Evolutionary conservation across 2,329 filamentous ascomycete species (phyloP), one percentile per base, ranked within the genome.

Genomic region (Monosporascus sp.): DNA sequence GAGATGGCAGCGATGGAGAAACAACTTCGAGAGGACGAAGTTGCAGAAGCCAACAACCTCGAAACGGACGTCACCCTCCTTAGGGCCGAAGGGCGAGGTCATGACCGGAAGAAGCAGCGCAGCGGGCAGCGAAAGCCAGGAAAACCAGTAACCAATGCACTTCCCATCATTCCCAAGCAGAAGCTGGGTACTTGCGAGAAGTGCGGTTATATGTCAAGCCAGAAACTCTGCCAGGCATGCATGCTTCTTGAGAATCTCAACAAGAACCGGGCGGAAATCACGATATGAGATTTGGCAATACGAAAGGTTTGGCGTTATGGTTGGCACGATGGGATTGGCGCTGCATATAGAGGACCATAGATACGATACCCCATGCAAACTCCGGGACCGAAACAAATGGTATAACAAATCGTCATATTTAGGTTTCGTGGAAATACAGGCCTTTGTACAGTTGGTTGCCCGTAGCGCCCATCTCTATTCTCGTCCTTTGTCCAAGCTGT

Each of bases 141-240:
- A 8, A 50, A 54, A 47, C 47, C 54, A 24, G 49, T 50, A 17
- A 58, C 52, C 15, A 56, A 52, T 20, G 62, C 57, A 38, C 64
- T 68, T 39, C 61, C 60, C 58, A 66, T 63, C 60, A 67, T 63
- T 11, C 72, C 79, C n/a, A 80, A 83, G 63, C 89, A 93, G 69
- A 85, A 85, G 15, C 80, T 97, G 60, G 90, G 93, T 2, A 86
- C 85, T 58, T 99, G 94, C 66, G 83, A 87, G 64, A 86, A 83
- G 50, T 99, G 94, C 63, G 94, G 94, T 15, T 99, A 97, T 68
- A 88, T 99, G 70, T 96, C 94, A 2, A 97, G 92, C 63, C 94
- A 99, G 70, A 82, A 83, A 31, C 83, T 97, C 39, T 99, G 94
- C 72, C 96, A 99, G 71, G 94, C 94, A 0, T 99, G 94, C 68